Evolutionary conservation across 2,329 filamentous ascomycete species (phyloP).

Genomic region (Colletotrichum falcatum): DNA sequence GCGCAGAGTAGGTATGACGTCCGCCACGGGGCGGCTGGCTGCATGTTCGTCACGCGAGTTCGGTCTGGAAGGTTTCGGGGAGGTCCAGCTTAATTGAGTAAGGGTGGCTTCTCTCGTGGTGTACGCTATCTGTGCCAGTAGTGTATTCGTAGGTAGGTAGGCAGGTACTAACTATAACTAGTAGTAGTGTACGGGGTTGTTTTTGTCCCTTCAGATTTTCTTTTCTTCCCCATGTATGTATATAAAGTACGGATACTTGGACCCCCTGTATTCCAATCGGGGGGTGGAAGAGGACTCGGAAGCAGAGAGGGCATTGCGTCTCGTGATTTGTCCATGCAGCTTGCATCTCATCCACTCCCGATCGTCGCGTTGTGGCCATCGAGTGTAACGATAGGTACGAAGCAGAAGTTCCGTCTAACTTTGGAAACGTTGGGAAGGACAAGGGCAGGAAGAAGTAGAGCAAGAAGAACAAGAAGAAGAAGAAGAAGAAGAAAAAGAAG

Average conservation of each 20-base stretch:
- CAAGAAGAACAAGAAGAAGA: not conserved
- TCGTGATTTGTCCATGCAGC: conserved; percentile 4
- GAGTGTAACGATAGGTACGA: conserved; percentile 36
- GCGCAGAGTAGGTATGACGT: conserved; percentile 35
- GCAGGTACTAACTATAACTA: no score
- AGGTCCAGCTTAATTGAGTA: conserved; percentile 16
- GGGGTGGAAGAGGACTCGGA: not conserved
- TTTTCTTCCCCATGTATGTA: not conserved
- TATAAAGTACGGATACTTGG: not conserved
- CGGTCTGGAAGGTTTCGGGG: conserved; percentile 7
- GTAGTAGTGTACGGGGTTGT: not conserved
- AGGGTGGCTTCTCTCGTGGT: not conserved
- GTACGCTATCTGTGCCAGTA: no score
- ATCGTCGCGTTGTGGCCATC: conserved; percentile 32
- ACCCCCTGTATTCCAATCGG: not conserved
- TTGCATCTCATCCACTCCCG: conserved; percentile 22
- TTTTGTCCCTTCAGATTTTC: not conserved
- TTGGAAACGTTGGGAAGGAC: conserved; percentile 19
- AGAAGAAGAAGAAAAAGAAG: not conserved
- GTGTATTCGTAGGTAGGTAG: not conserved
- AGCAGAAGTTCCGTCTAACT: not conserved
- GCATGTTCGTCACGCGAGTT: conserved; percentile 38
- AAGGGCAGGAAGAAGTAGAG: conserved; percentile 1
- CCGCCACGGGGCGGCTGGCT: conserved; percentile 25
- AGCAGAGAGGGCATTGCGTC: conserved; percentile 10